Base-by-base conservation (phyloP, 768 basidiomycete species). In the Trametes cingulata region DNA sequence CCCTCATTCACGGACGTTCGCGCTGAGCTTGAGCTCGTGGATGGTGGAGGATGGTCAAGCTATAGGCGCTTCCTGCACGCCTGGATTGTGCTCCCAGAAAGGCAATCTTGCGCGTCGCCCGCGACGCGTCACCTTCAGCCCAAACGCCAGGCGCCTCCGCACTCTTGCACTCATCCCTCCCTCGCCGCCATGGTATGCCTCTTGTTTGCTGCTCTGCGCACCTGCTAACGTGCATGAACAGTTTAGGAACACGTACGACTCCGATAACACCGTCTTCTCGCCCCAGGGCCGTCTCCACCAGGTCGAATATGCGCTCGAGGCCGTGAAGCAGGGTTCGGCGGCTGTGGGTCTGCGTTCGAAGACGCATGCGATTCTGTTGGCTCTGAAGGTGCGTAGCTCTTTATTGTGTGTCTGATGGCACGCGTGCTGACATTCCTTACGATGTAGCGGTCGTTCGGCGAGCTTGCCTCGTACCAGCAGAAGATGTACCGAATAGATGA, bases 401-500 rank as follows among this genome's bases (percentile, higher is more conserved):
- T 6, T 12, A 19, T 6, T 3, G 2, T 3, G 8, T 42, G 25
- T 36, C 20, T 15, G 36, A 5, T 19, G 19, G 33, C 9, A 20
- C 36, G 53, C 27, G 35, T 15, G 17, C 65, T 63, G 13, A 56
- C 19, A 41, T 15, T 47, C 43, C n/a, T 50, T 25, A n/a, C 15
- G 25, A n/a, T 29, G 6, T 67, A 99, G 97, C 85, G 96, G 74
- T 98, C 97, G 27, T 95, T 94, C 14, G 97, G 97, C 61, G 96
- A 98, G 74, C 83, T 99, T 52, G 95, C 97, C 15, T 93, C 93
- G n/a, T 98, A 98, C 81, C 97, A 99, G 73, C 95, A 98, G 79
- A 98, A 99, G 83, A 91, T 98, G 89, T 97, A 96, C 75, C 84
- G 95, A 70, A 96, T 99, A 86, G 97, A 99, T 71, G 95, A 98